phyloP scores from a whole-genome alignment of 495 filamentous ascomycete genomes.

The Podospora anserina region DNA sequence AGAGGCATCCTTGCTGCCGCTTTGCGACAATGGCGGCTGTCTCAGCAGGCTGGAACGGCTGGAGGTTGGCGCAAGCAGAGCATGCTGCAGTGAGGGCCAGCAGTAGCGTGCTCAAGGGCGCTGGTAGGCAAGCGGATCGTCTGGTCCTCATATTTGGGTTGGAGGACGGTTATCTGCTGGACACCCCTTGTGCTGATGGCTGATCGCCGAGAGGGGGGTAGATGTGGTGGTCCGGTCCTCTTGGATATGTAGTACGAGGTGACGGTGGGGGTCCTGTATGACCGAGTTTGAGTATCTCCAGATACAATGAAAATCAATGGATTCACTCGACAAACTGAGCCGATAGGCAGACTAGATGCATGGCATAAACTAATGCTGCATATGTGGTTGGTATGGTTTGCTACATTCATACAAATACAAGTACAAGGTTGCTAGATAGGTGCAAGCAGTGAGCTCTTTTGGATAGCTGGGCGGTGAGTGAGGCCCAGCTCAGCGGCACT shows the following conservation, averaged over 20 bases:
- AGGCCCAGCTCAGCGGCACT: not conserved
- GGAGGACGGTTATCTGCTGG: not conserved
- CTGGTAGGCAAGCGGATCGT: not conserved
- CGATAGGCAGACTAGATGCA: not conserved
- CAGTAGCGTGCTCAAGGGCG: constrained; percentile 8
- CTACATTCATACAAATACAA: not conserved
- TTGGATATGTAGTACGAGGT: not conserved
- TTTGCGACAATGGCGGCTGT: constrained; percentile 25
- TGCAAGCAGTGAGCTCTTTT: not conserved
- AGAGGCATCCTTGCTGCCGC: constrained; percentile 30
- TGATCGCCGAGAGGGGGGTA: not conserved
- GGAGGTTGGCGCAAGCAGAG: constrained; percentile 22
- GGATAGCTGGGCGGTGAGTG: not conserved
- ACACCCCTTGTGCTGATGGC: not conserved
- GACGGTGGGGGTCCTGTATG: not conserved
- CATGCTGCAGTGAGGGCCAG: constrained; percentile 16
- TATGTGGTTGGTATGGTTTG: not conserved
- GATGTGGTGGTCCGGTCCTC: not conserved
- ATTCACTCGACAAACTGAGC: not conserved
- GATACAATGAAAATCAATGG: not conserved
- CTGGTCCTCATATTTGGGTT: constrained; percentile 8
- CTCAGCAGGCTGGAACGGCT: constrained; percentile 33
- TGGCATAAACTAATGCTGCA: not conserved
- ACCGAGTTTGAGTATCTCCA: not conserved
- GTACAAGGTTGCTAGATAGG: not conserved